phyloP scores from a whole-genome alignment of 345 rosid species.

The Pelargonium nanum region DNA sequence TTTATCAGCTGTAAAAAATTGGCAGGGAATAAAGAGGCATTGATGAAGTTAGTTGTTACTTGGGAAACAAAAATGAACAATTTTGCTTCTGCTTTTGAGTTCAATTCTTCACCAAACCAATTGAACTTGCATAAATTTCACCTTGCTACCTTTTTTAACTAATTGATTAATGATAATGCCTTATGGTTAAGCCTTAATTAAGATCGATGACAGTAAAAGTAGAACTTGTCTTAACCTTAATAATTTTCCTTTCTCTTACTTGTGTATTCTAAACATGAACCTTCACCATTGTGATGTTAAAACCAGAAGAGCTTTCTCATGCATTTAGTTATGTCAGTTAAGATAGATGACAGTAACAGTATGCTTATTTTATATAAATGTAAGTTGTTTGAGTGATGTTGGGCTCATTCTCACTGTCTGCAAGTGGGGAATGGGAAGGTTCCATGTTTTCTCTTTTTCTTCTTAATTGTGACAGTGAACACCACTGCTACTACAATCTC shows the following conservation, averaged over 20 bases:
- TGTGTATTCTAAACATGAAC: too few species aligned
- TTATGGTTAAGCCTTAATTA: too few species aligned
- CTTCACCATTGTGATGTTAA: too few species aligned
- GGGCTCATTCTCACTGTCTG: not conserved
- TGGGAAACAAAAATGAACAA: not conserved
- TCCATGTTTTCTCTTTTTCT: slow-evolving; percentile 1
- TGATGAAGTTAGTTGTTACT: too few species aligned
- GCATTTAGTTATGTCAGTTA: not conserved
- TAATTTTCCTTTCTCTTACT: too few species aligned
- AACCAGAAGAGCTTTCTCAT: too few species aligned
- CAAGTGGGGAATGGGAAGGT: not conserved
- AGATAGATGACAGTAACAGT: not conserved
- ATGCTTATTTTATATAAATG: not conserved
- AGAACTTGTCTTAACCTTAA: too few species aligned
- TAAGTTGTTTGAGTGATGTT: not conserved
- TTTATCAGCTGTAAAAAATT: not conserved
- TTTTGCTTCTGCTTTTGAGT: not conserved
- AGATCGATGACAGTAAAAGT: not conserved
- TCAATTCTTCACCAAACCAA: not conserved
- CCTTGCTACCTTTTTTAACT: not conserved
- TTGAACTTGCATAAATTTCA: not conserved
- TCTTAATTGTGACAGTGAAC: not conserved
- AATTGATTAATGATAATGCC: too few species aligned
- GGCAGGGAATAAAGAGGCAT: not conserved
- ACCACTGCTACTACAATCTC: not conserved